Base-by-base conservation (phyloP, 1,139 yeast species). In the Saccharomycopsis phalli region DNA sequence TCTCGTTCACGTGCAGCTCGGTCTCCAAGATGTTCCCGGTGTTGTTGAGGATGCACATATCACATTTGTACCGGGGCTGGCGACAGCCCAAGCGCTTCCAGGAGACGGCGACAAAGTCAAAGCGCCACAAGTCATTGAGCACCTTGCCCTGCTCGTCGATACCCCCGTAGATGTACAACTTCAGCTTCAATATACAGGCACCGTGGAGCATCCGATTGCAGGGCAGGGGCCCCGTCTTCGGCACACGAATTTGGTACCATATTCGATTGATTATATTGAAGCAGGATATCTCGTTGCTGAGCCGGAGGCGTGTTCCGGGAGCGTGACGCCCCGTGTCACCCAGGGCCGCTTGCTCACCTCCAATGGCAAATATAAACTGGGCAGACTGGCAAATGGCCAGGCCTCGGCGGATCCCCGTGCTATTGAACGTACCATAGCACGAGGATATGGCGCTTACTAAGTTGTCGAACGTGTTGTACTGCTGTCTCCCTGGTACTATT, bases 91-190 rank as follows among this genome's bases (percentile, higher is more conserved):
- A 18, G 17, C 4, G 21, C 8, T 8, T 17, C 17, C 13, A 38
- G 26, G 17, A 26, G 26, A 11, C 18, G 7, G 30, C 42, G 30
- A 17, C 14, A 34, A 76, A 56, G 53, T 77, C 69, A 48, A 78
- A 73, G 48, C 68, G 69, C 88, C 91, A 81, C 18, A 79, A 57
- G 49, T 81, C 91, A 50, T 77, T 77, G 18, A 78, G 55, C 30
- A 59, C 58, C 41, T 58, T 57, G 10, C 48, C 46, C 17, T 45
- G 40, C 4, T 48, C 49, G 32, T 54, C 53, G 25, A 81, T 55
- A 1, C 93, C 93, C 16, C 91, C 91, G 53, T 70, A 75, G 2
- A 79, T 51, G 52, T 69, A 80, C 2, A 80, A 50, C 29, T 68
- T 63, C 38, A 71, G 68, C 31, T 68, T 69, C 36, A 65, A 57